phyloP scores from a whole-genome alignment of 805 yeast genomes.

The Wickerhamomyces sydowiorum region DNA sequence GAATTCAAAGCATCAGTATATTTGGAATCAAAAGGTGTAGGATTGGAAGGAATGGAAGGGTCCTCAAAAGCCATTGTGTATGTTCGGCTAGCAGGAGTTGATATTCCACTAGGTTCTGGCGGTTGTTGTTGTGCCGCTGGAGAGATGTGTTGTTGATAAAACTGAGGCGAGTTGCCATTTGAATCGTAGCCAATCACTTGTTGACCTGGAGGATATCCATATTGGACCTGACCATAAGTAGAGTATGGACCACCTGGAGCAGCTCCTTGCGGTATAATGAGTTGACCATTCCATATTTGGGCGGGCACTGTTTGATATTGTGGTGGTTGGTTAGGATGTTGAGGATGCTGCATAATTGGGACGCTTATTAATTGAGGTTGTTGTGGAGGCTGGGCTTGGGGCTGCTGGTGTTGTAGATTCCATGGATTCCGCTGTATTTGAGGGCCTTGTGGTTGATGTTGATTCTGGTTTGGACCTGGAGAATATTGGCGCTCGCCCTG shows the following conservation, averaged over 20 bases:
- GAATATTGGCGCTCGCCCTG: no score
- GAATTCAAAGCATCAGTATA: neutral
- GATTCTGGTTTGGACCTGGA: neutral
- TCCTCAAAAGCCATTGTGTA: neutral
- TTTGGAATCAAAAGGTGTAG: neutral
- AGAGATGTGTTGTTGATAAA: neutral
- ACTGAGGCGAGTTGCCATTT: neutral
- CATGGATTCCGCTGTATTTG: neutral
- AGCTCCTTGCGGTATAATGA: neutral
- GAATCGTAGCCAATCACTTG: neutral
- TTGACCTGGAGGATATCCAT: neutral
- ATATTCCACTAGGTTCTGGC: constrained; percentile 3
- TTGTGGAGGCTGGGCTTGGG: no score
- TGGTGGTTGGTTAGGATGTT: neutral
- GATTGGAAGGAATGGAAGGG: no score
- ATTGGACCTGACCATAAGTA: neutral
- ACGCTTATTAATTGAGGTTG: neutral
- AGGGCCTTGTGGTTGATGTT: neutral
- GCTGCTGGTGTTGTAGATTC: neutral
- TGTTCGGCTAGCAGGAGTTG: constrained; percentile 7
- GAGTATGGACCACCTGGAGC: neutral
- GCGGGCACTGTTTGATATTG: neutral
- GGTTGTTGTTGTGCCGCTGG: constrained; percentile 4
- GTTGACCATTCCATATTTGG: neutral
- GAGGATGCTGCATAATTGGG: neutral